Evolutionary conservation across 2,329 filamentous ascomycete species (phyloP), one percentile per base, ranked within the genome.

Genomic region (Keithomyces neogunnii): DNA sequence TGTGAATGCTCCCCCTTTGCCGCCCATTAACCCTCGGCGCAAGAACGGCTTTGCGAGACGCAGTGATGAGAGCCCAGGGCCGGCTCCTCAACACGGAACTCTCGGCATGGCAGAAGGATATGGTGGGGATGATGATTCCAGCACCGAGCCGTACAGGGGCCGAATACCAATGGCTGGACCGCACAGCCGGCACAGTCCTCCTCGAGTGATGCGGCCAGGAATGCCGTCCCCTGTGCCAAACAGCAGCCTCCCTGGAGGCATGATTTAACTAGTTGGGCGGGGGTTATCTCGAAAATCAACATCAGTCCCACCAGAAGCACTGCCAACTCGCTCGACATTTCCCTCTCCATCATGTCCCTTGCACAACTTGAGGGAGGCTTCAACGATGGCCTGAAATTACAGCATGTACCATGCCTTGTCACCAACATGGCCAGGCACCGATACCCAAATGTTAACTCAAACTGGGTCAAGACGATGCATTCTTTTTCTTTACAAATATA

Each of bases 21-120:
- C 80, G 2, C 78, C 79, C 2, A 78, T 83, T 61, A 82, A 82
- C 59, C 80, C 80, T 31, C 72, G 77, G 47, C 73, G 80, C 8
- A 73, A 76, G 49, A 73, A 71, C 8, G 63, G 65, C 3, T 54
- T 72, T 26, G 57, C 63, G 39, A 66, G 68, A 19, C 65, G 66
- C 19, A 63, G 62, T 10, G 66, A 65, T 4, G 69, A 72, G 9
- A 66, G 67, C 28, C 26, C 43, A 4, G 51, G 19, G 19, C 45
- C 11, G 11, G 13, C 11, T n/a, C 26, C 7, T 9, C 40, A 35
- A 3, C 33, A 33, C 36, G 46, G 30, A n/a, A 5, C 30, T 19
- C 47, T 43, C 10, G 52, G 42, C 7, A 29, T 40, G 49, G 11
- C 35, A 36, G 52, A 53, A 43, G 40, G 40, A 42, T 48, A 43